These are phyloP conservation scores for Ciborinia camelliae DNA, from an alignment of 2,329 filamentous ascomycete species.

Conservation along the genomic window DNA sequence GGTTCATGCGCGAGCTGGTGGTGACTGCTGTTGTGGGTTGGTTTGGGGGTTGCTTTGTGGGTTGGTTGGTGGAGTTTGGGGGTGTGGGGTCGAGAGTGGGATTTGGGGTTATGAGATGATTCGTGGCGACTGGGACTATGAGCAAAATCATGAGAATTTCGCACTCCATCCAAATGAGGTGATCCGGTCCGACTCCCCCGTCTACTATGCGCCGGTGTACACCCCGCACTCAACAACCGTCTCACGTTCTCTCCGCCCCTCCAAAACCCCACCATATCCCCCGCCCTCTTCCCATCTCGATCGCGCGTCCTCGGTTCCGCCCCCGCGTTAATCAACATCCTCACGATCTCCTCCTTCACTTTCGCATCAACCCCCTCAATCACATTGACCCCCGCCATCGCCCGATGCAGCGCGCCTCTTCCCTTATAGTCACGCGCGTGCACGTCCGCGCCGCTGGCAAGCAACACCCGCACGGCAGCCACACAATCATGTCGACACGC, in stretches of 20 bases:
- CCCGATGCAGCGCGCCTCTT: conserved; percentile 25
- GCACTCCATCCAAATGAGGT: not conserved
- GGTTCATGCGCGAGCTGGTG: too few relatives aligned
- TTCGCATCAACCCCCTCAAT: conserved; percentile 18
- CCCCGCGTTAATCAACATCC: conserved; percentile 24
- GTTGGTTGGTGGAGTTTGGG: too few relatives aligned
- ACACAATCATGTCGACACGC: conserved; percentile 25
- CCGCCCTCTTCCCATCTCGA: conserved; percentile 23
- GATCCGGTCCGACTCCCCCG: conserved; percentile 2
- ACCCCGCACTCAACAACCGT: conserved; percentile 19
- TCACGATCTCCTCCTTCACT: conserved; percentile 24
- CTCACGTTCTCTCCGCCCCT: conserved; percentile 23
- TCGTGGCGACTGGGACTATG: not conserved
- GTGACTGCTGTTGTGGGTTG: too few relatives aligned
- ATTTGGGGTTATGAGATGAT: too few relatives aligned
- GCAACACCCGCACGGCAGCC: conserved; percentile 20
- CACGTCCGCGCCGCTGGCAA: conserved; percentile 23
- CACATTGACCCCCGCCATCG: conserved; percentile 23
- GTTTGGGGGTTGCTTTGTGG: too few relatives aligned
- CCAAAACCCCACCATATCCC: conserved; percentile 20
- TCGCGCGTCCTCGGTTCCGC: conserved; percentile 24
- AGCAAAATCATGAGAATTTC: not conserved
- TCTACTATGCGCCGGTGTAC: not conserved
- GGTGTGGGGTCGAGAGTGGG: too few relatives aligned
- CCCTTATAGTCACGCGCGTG: conserved; percentile 24